A percentile compares a stretch with the other conserved stretches of the same genome.
These are phyloP conservation scores for Xylariaceae sp. DNA, from an alignment of 2,329 filamentous ascomycete genomes.

Conservation along the genomic window DNA sequence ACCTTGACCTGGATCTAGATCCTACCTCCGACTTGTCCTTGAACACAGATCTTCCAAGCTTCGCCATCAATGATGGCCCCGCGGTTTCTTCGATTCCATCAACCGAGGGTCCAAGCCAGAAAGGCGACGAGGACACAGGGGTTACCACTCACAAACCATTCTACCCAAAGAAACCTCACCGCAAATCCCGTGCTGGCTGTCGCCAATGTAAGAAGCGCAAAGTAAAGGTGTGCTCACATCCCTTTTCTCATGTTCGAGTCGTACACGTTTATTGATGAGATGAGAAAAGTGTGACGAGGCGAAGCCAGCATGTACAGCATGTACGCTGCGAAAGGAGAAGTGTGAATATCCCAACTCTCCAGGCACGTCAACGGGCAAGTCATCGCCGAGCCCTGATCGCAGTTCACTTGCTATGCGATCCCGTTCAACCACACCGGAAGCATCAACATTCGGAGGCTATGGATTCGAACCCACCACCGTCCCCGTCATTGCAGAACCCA, in stretches of 20 bases:
- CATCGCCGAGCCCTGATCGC: not conserved
- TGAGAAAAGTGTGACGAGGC: constrained; percentile 47
- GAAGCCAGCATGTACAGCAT: constrained; percentile 48
- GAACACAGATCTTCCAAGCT: not conserved
- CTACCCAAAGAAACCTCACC: constrained; percentile 52
- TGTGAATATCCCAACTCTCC: constrained; percentile 44
- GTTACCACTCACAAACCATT: constrained; percentile 30
- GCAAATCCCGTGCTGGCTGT: constrained; percentile 53
- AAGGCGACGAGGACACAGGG: not conserved
- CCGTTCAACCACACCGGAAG: not conserved
- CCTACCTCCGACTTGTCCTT: not conserved
- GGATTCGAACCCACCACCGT: not conserved
- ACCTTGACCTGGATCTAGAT: too few species aligned
- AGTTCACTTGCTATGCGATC: constrained; percentile 2
- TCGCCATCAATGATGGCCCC: not conserved
- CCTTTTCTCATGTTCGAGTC: not conserved
- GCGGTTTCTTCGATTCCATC: not conserved
- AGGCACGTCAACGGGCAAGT: constrained; percentile 2
- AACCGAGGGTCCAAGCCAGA: too few species aligned
- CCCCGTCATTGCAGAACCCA: constrained; percentile 33
- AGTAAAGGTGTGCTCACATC: constrained; percentile 37
- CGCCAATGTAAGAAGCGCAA: constrained; percentile 54
- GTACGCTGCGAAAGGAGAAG: constrained; percentile 44
- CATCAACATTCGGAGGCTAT: constrained; percentile 2
- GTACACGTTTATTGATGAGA: not conserved